A percentile compares a stretch with the other conserved stretches of the same genome.
phyloP scores from a whole-genome alignment of 106 monocot genomes.

The Dendrobium catenatum region DNA sequence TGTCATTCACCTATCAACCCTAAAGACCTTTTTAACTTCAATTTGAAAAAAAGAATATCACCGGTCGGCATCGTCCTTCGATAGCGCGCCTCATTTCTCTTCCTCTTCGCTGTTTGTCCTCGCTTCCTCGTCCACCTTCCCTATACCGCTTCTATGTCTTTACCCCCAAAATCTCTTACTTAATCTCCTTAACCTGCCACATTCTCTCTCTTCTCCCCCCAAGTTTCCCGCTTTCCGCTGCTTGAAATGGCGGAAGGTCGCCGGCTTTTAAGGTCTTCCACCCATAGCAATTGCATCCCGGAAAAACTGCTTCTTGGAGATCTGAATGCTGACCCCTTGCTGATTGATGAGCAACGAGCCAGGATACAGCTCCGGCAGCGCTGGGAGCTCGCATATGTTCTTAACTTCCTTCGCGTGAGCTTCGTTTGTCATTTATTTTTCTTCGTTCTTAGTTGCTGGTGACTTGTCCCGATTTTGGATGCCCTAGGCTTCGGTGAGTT shows the following conservation, averaged over 20 bases:
- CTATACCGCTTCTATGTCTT: background rate
- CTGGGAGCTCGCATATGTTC: slow-evolving; percentile 66
- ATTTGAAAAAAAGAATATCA: no score
- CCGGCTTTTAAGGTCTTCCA: background rate
- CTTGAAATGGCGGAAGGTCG: slow-evolving; percentile 23
- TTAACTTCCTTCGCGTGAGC: slow-evolving; percentile 49
- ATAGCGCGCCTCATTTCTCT: background rate
- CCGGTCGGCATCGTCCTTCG: background rate
- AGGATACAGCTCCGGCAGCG: slow-evolving; percentile 35
- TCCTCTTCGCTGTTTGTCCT: background rate
- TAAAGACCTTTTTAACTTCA: no score
- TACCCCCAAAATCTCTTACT: background rate
- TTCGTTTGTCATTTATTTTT: background rate
- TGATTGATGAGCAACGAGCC: slow-evolving; percentile 14
- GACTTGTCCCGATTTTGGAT: background rate
- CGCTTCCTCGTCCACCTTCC: background rate
- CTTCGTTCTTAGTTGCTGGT: background rate
- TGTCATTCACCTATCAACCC: no score
- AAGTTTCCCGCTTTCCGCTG: slow-evolving; percentile 20
- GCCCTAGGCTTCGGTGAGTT: background rate
- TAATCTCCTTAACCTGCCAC: background rate
- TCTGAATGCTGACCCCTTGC: background rate
- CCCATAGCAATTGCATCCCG: background rate
- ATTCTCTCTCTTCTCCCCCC: background rate
- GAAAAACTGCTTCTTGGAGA: background rate